Evolutionary conservation across 2,329 filamentous ascomycete genomes (phyloP).

Genomic region (Zymoseptoria passerinii): DNA sequence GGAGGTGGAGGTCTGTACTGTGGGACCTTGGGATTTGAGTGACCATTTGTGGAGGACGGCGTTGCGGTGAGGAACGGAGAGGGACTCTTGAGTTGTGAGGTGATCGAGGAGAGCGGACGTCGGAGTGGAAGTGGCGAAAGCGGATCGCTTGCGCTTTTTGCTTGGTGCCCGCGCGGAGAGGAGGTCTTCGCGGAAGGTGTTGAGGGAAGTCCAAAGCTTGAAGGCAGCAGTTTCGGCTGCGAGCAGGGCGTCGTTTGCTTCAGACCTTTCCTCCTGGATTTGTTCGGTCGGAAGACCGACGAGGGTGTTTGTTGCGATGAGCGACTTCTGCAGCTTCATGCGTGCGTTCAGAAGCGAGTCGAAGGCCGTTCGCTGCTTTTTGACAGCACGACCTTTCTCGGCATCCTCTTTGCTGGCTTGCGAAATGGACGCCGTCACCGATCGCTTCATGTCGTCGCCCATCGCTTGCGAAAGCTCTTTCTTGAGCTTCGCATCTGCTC

Average conservation of each 20-base stretch:
- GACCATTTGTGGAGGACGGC: constrained; percentile 85
- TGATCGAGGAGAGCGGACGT: constrained; percentile 63
- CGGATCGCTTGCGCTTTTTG: constrained; percentile 50
- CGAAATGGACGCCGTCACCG: constrained; percentile 54
- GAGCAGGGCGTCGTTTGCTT: constrained; percentile 46
- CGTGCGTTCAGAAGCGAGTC: constrained; percentile 82
- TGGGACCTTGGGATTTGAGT: constrained; percentile 59
- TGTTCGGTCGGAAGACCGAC: constrained; percentile 28
- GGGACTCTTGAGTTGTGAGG: constrained; percentile 58
- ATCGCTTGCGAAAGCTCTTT: constrained; percentile 53
- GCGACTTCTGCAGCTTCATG: constrained; percentile 85
- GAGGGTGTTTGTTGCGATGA: constrained; percentile 74
- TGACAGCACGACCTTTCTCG: constrained; percentile 78
- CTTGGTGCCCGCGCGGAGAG: constrained; percentile 42
- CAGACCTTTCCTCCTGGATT: constrained; percentile 35
- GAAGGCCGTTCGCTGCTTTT: constrained; percentile 75
- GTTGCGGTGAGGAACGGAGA: constrained; percentile 54
- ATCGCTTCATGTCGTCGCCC: constrained; percentile 48
- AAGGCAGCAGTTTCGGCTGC: constrained; percentile 80
- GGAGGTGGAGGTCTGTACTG: constrained; percentile 48
- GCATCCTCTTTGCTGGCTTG: constrained; percentile 67
- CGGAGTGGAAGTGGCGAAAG: constrained; percentile 48
- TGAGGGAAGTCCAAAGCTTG: constrained; percentile 74
- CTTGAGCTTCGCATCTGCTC: constrained; percentile 51
- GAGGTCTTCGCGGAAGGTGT: constrained; percentile 57